Evolutionary conservation across 768 basidiomycete genomes (phyloP).

Genomic region (Serendipita indica): DNA sequence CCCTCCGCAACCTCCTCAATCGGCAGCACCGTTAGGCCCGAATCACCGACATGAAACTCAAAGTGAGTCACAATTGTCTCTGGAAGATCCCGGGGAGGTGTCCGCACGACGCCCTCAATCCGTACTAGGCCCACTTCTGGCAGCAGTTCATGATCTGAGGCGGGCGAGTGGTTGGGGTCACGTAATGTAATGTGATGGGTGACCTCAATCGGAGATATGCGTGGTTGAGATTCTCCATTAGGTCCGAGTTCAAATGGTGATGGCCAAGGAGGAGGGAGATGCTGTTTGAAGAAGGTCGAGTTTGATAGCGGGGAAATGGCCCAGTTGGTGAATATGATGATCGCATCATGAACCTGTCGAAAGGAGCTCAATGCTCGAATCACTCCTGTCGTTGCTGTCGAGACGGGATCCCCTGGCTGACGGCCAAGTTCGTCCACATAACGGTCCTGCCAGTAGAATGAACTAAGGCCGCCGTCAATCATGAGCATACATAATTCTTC

Average conservation of each 20-base stretch:
- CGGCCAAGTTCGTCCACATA: slow-evolving; percentile 27
- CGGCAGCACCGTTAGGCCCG: neutral
- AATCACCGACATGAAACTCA: neutral
- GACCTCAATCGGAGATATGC: neutral
- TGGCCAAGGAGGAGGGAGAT: slow-evolving; percentile 33
- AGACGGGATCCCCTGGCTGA: slow-evolving; percentile 23
- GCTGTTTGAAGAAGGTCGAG: slow-evolving; percentile 34
- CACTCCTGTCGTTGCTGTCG: slow-evolving; percentile 28
- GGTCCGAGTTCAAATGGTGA: slow-evolving; percentile 17
- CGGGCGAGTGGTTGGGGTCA: neutral
- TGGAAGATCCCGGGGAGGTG: neutral
- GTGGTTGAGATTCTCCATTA: neutral
- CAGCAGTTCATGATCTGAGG: neutral
- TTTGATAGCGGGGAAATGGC: slow-evolving; percentile 26
- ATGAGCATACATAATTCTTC: slow-evolving; percentile 49
- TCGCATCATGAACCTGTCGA: slow-evolving; percentile 33
- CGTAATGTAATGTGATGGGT: slow-evolving; percentile 1
- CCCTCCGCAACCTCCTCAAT: neutral
- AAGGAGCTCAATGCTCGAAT: slow-evolving; percentile 34
- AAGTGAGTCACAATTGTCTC: slow-evolving; percentile 2
- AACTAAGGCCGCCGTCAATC: slow-evolving; percentile 53
- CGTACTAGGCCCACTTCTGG: neutral
- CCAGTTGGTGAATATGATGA: slow-evolving; percentile 51
- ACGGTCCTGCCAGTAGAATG: slow-evolving; percentile 69
- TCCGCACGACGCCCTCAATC: neutral